Percentiles rank a stretch among this genome's conserved stretches.
Evolutionary conservation across 257 asterid species (phyloP).

Genomic region (Solanum pimpinellifolium): DNA sequence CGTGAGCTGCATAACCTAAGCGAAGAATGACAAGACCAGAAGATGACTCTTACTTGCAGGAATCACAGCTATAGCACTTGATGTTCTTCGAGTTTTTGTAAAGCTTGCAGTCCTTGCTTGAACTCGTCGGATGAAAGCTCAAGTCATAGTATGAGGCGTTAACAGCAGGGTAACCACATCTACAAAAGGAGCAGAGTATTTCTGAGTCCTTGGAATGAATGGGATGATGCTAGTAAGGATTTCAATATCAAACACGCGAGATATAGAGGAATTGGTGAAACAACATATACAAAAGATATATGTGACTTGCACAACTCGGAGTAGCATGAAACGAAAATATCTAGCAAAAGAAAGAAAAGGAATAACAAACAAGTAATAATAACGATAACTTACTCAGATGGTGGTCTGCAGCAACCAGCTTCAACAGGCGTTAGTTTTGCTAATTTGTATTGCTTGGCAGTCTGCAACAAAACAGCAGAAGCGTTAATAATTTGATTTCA

Average conservation of each 20-base stretch:
- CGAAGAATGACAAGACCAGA: not conserved
- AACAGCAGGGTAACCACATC: slow-evolving; percentile 87
- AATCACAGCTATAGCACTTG: slow-evolving; percentile 83
- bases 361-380: not conserved
- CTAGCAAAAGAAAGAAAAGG: not conserved
- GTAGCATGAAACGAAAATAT: not conserved
- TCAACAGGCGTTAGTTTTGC: slow-evolving; percentile 82
- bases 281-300: not conserved
- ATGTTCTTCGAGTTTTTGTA: slow-evolving; percentile 60
- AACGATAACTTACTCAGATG: slow-evolving; percentile 52
- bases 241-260: not conserved
- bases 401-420: slow-evolving; percentile 96
- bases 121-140: slow-evolving; percentile 65
- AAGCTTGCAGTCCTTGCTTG: slow-evolving; percentile 68
- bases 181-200: slow-evolving; percentile 1
- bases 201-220: not conserved
- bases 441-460: slow-evolving; percentile 37
- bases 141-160: slow-evolving; percentile 77
- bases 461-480: slow-evolving; percentile 27
- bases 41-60: slow-evolving; percentile 64
- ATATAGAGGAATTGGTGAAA: not conserved
- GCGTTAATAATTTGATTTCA: not conserved
- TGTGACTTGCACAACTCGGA: not conserved
- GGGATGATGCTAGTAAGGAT: not conserved
- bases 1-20: not conserved